phyloP scores from a whole-genome alignment of 257 asterid species.

The Scutellaria baicalensis region DNA sequence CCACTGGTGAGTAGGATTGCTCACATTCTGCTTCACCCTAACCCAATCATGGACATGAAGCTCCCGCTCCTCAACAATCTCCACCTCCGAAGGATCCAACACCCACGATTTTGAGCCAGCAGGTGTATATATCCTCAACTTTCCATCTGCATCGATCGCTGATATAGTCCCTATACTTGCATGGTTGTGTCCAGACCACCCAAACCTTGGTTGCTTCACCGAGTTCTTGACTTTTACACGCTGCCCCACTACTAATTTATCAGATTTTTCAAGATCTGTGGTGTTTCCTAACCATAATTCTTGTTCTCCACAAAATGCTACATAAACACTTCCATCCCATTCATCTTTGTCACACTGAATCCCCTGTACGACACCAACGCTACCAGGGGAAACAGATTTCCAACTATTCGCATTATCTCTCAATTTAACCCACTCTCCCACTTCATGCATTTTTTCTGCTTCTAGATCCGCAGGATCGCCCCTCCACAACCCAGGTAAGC shows the following conservation, averaged over 20 bases:
- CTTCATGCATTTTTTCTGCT: slow-evolving; percentile 63
- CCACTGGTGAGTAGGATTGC: slow-evolving; percentile 84
- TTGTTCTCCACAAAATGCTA: slow-evolving; percentile 91
- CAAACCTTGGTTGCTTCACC: slow-evolving; percentile 84
- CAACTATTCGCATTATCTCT: slow-evolving; percentile 45
- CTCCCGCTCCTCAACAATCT: slow-evolving; percentile 62
- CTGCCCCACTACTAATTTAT: slow-evolving; percentile 60
- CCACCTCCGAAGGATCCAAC: slow-evolving; percentile 91
- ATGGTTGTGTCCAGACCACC: slow-evolving; percentile 95
- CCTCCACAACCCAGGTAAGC: slow-evolving; percentile 80
- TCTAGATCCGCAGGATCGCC: slow-evolving; percentile 92
- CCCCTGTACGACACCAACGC: slow-evolving; percentile 89
- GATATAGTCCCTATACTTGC: slow-evolving; percentile 69
- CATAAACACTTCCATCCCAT: slow-evolving; percentile 54
- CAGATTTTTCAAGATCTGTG: slow-evolving; percentile 39
- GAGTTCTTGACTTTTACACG: slow-evolving; percentile 51
- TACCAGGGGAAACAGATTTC: slow-evolving; percentile 75
- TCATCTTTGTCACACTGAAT: slow-evolving; percentile 57
- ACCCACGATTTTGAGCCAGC: slow-evolving; percentile 84
- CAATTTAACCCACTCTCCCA: slow-evolving; percentile 87
- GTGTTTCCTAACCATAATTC: slow-evolving; percentile 71
- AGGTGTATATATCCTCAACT: slow-evolving; percentile 82
- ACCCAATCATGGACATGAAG: slow-evolving; percentile 75
- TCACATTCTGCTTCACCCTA: slow-evolving; percentile 48
- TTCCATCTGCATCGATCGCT: slow-evolving; percentile 89